Percentiles rank a stretch among this genome's conserved stretches.
phyloP scores from a whole-genome alignment of 257 asterid genomes.

The Nicotiana otophora region DNA sequence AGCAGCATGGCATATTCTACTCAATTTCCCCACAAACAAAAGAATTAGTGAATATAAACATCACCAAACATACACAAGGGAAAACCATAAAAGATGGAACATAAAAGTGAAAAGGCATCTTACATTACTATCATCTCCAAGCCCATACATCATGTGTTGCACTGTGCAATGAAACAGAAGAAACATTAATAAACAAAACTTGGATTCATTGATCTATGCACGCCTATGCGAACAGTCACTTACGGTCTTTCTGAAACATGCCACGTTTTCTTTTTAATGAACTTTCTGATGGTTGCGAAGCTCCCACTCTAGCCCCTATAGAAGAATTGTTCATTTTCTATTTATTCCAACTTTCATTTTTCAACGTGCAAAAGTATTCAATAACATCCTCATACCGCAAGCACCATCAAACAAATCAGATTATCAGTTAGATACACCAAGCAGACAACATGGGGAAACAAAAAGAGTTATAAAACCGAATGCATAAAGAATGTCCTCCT shows the following conservation, averaged over 20 bases:
- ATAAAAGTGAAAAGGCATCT: slow-evolving; percentile 12
- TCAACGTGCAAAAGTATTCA: not conserved
- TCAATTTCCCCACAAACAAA: not conserved
- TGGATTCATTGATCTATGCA: not conserved
- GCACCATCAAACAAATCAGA: not conserved
- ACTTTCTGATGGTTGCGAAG: slow-evolving; percentile 69
- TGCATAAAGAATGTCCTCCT: not conserved
- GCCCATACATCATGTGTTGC: slow-evolving; percentile 97
- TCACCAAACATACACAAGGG: not conserved
- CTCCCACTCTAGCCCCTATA: slow-evolving; percentile 46
- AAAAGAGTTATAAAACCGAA: not conserved
- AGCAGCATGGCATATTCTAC: not conserved
- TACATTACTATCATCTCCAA: slow-evolving; percentile 83
- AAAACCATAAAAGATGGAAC: not conserved
- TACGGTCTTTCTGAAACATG: slow-evolving; percentile 90
- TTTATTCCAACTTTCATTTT: not conserved
- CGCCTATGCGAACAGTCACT: slow-evolving; percentile 20
- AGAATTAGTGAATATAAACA: not conserved
- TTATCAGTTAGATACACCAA: not conserved
- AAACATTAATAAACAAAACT: not conserved
- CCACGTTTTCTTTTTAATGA: slow-evolving; percentile 85
- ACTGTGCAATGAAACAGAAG: slow-evolving; percentile 40
- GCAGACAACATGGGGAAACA: not conserved
- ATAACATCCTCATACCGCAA: not conserved
- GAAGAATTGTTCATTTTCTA: slow-evolving; percentile 55